Conservation (phyloP, 495 filamentous ascomycete genomes). For the Neurospora sp. region DNA sequence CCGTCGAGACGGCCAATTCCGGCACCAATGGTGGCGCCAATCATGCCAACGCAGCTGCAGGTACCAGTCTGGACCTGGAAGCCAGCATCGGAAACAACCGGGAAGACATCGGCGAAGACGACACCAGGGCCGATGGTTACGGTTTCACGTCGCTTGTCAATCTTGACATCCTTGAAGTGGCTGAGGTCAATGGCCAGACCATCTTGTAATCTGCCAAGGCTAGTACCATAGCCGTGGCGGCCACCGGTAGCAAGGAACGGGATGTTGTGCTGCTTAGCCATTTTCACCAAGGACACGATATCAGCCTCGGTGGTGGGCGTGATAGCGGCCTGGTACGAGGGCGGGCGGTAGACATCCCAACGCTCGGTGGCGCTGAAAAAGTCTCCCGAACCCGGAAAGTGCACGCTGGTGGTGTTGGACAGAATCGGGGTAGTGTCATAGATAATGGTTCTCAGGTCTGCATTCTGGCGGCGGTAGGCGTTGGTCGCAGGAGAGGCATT, state of each 20-base stretch:
- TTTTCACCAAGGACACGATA: background rate
- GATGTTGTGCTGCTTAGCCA: background rate
- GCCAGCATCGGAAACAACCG: background rate
- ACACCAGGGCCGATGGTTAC: background rate
- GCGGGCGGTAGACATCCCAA: background rate
- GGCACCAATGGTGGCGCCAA: slow-evolving; percentile 31
- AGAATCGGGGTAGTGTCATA: background rate
- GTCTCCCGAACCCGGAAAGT: background rate
- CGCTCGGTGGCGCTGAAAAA: background rate
- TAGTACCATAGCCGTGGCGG: slow-evolving; percentile 2
- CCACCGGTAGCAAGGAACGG: slow-evolving; percentile 10
- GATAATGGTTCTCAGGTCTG: background rate
- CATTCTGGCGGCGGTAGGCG: background rate
- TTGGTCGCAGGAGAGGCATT: background rate
- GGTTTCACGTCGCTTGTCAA: slow-evolving; percentile 11
- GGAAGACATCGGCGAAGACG: background rate
- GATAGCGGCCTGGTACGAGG: background rate
- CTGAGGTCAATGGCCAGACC: slow-evolving; percentile 23
- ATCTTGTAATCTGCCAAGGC: slow-evolving; percentile 6
- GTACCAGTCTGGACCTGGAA: slow-evolving; percentile 3
- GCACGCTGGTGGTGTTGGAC: background rate
- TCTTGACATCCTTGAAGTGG: slow-evolving; percentile 15
- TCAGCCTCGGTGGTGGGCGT: background rate
- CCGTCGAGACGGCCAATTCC: slow-evolving; percentile 28
- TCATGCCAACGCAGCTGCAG: slow-evolving; percentile 22